Evolutionary conservation across 2,329 filamentous ascomycete genomes (phyloP), one percentile per base, ranked within the genome.

Genomic region (Kalaharituber pfeilii): DNA sequence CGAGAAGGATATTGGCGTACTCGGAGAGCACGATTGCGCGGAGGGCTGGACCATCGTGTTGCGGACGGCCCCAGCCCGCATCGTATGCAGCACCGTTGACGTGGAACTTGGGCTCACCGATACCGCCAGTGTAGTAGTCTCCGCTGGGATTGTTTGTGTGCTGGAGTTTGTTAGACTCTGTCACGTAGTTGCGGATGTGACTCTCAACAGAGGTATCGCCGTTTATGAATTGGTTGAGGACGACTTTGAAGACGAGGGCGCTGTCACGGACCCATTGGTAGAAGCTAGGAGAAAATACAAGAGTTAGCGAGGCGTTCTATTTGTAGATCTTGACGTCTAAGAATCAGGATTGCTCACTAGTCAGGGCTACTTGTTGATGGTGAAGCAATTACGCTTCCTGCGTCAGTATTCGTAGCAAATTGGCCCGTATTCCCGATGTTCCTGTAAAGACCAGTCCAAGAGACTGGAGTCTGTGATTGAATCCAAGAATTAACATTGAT

Each of bases 41-140:
- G 36, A 91, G 74, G 22, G 85, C 78, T 24, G 86, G 85, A 0
- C 85, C 85, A 67, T 91, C 85, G 42, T 82, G 75, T 67, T 91
- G 85, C 11, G 85, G 85, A 20, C 85, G 78, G 26, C 83, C 84
- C 85, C 85, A 89, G 47, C 44, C 25, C 5, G 53, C 60, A 22
- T 52, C 63, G 59, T 33, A 68, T 60, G 42, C 68, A 64, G 58
- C 68, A 61, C 22, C 66, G 24, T 68, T 59, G 53, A 72, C 70
- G 50, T 70, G 68, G 53, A 63, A 64, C 42, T 62, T 64, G 2
- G 70, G 70, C 53, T 72, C 70, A 18, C 70, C 70, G 8, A 72
- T 67, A 53, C 62, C 62, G 2, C 60, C 62, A 7, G 54, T 59
- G 24, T 56, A 57, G 50, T 60, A 62, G 6, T 55, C 52, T 5